Evolutionary conservation across 257 asterid species (phyloP), one percentile per base, ranked within the genome.

Genomic region (Solanum lycopersicoides): DNA sequence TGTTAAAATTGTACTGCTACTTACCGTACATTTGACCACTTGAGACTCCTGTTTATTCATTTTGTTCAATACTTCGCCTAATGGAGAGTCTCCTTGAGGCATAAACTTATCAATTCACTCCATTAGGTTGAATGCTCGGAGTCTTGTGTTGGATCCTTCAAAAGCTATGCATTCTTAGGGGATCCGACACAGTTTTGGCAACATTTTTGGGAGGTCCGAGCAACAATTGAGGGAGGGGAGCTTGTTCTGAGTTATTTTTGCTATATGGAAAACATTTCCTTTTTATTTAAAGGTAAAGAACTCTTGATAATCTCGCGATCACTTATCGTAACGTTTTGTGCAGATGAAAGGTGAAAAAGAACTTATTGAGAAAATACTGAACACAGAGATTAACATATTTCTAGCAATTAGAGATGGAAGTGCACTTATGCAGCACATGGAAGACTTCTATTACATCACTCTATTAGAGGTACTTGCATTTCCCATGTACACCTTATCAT

Each of bases 401-500:
- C 97, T 91, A 11, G 84, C 98, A n/a, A 95, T 97, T 68, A 93
- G 99, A 93, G 99, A 97, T 89, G 99, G 98, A 69, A 97, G 95
- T 92, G 99, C 98, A 79, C 97, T 97, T 11, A 96, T 95, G 99
- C 99, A 97, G 92, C 99, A 97, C 72, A 97, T 97, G 99, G 99
- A 97, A 91, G 98, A 97, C 91, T 97, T 97, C 93, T 97, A 97
- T 76, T 97, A 97, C 88, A 90, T 97, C 50, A 89, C 98, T 8
- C 89, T 97, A 87, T 93, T 97, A 75, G 98, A 97, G 99, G 99
- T 97, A 90, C 77, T 28, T 37, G 12, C 76, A 13, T 39, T 85
- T 83, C 3, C 59, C 86, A 28, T 75, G 25, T 11, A 56, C 66
- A 3, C 0, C 28, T 73, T 73, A 73, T 47, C 30, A 18, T 34